Evolutionary conservation across 495 filamentous ascomycete genomes (phyloP).

Genomic region (Daldinia childiae): DNA sequence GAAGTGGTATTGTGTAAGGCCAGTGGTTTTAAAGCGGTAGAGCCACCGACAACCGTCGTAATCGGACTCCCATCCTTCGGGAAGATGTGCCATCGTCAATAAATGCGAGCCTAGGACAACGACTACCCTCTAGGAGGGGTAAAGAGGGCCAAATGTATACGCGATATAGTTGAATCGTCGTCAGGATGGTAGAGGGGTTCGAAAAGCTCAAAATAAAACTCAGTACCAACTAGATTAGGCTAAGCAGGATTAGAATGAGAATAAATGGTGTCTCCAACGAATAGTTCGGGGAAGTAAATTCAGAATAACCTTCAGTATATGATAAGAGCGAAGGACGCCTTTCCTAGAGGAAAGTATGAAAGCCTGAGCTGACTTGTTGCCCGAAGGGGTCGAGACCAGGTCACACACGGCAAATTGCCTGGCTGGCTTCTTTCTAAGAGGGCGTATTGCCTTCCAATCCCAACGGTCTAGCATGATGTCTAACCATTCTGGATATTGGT

Average conservation of each 20-base stretch:
- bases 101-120: background rate
- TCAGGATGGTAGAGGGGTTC: background rate
- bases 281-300: background rate
- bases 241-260: background rate
- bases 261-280: background rate
- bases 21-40: slow-evolving; percentile 58
- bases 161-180: background rate
- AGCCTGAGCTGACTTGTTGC: slow-evolving; percentile 20
- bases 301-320: background rate
- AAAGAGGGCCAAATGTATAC: background rate
- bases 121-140: background rate
- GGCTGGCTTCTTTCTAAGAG: slow-evolving; percentile 9
- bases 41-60: slow-evolving; percentile 61
- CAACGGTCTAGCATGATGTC: slow-evolving; percentile 17
- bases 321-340: background rate
- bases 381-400: slow-evolving; percentile 19
- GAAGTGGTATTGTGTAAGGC: slow-evolving; percentile 58
- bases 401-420: slow-evolving; percentile 21
- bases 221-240: background rate
- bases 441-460: slow-evolving; percentile 19
- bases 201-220: background rate
- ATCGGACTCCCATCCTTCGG: slow-evolving; percentile 59
- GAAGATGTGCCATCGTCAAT: slow-evolving; percentile 49
- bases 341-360: slow-evolving; percentile 1
- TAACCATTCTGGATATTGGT: slow-evolving; percentile 37